Evolutionary conservation across 495 filamentous ascomycete genomes (phyloP).

Genomic region (Xylaria bambusicola): DNA sequence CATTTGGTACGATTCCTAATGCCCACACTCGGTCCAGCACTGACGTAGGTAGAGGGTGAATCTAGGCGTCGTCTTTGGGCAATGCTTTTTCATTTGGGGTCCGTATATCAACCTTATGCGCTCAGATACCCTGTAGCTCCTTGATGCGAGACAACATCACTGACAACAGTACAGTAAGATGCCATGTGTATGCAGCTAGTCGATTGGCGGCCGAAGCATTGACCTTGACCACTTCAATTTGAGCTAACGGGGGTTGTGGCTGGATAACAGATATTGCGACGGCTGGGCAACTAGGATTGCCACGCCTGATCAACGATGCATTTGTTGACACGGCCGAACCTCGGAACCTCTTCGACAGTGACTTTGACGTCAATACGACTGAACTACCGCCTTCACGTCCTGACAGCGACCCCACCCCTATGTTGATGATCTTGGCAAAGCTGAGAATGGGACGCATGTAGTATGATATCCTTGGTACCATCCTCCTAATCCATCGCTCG

Average conservation of each 20-base stretch:
- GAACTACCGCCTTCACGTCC: conserved; percentile 41
- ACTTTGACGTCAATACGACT: conserved; percentile 34
- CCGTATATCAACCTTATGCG: not conserved
- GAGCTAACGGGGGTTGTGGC: not conserved
- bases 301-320: conserved; percentile 31
- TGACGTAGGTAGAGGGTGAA: conserved; percentile 33
- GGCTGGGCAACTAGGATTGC: conserved; percentile 42
- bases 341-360: conserved; percentile 41
- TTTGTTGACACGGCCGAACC: conserved; percentile 40
- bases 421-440: conserved; percentile 30
- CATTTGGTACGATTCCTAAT: conserved; percentile 28
- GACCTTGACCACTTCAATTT: not conserved
- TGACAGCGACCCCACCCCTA: conserved; percentile 34
- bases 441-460: conserved; percentile 28
- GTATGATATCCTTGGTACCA: no score
- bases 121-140: not conserved
- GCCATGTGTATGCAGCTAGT: not conserved
- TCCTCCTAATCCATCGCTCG: no score
- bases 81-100: conserved; percentile 36
- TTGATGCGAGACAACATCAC: not conserved
- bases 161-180: conserved; percentile 13
- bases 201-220: conserved; percentile 1
- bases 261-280: conserved; percentile 33
- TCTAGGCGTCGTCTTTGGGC: conserved; percentile 47
- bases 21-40: not conserved